Evolutionary conservation across 768 basidiomycete genomes (phyloP), one percentile per base, ranked within the genome.

Genomic region (Pleurotus salmoneostramineus): DNA sequence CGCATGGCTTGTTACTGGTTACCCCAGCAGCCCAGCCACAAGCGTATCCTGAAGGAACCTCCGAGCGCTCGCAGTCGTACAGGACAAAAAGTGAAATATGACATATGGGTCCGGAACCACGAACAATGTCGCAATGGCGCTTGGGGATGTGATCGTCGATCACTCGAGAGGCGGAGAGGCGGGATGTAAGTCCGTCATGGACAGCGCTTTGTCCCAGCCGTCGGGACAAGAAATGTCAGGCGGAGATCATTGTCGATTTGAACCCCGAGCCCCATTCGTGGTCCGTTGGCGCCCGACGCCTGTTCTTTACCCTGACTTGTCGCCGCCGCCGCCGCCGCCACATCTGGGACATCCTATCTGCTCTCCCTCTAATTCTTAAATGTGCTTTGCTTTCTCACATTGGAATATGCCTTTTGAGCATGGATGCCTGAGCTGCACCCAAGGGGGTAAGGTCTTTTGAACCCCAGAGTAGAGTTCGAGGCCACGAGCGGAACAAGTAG

Each of bases 241-340:
- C 33, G 33, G 48, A 32, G 48, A 51, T 35, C n/a, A 51, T 37
- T 27, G 21, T 27, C 21, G 21, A 27, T 27, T 37, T n/a, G 27
- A 51, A 14, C 12, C 15, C 27, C 33, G 33, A 34, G 36, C 15
- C 50, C 50, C 5, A 37, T 5, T n/a, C 15, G 34, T 37, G 21
- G 36, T 17, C 14, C 12, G 12, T 43, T 17, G 40, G 21, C 52
- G 52, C 52, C 52, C 21, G n/a, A 14, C 10, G 50, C 31, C 52
- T 36, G 36, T 21, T 42, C 27, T 11, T 40, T 42, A 43, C 52
- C 52, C 52, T 54, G 40, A 54, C 21, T 27, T 27, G 21, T 27
- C 21, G 21, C 21, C 36, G 37, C 52, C 52, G 52, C 52, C 52
- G 52, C 52, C 52, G 52, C 52, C 52, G 52, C 52, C 52, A 54